Percentiles rank a stretch among this genome's conserved stretches.
These are phyloP conservation scores for Monilinia aucupariae DNA, from an alignment of 2,329 filamentous ascomycete species.

Conservation along the genomic window DNA sequence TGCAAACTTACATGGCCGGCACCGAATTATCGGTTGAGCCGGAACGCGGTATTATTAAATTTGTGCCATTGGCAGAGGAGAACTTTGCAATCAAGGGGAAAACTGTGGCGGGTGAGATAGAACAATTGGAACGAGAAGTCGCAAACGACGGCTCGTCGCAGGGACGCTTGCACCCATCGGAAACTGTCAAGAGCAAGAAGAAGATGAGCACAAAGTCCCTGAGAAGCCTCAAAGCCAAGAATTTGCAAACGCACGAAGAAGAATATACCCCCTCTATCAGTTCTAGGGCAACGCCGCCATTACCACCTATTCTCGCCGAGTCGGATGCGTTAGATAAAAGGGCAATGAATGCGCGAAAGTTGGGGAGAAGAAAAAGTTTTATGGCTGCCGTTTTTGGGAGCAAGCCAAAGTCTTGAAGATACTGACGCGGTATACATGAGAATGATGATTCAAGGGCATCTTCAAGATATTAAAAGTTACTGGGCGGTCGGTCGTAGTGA, in stretches of 20 bases:
- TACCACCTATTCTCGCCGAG: constrained; percentile 25
- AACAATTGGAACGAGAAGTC: constrained; percentile 40
- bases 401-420: constrained; percentile 12
- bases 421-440: background rate
- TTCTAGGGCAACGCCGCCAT: constrained; percentile 24
- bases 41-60: constrained; percentile 67
- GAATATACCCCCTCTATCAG: constrained; percentile 24
- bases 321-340: constrained; percentile 25
- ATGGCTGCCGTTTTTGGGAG: constrained; percentile 42
- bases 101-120: constrained; percentile 64
- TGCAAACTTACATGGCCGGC: constrained; percentile 70
- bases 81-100: constrained; percentile 65
- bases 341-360: constrained; percentile 30
- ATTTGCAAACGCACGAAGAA: constrained; percentile 29
- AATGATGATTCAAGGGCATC: background rate
- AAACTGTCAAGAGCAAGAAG: constrained; percentile 30
- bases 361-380: constrained; percentile 44
- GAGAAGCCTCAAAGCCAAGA: constrained; percentile 24
- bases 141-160: constrained; percentile 18
- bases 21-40: constrained; percentile 57
- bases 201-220: constrained; percentile 39
- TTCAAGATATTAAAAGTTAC: background rate
- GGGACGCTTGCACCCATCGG: constrained; percentile 23
- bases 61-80: constrained; percentile 63
- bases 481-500: background rate